Percentiles rank a stretch among this genome's conserved stretches.
phyloP scores from a whole-genome alignment of 1,284 basidiomycete species.

The Mycosarcoma mackinlayi region DNA sequence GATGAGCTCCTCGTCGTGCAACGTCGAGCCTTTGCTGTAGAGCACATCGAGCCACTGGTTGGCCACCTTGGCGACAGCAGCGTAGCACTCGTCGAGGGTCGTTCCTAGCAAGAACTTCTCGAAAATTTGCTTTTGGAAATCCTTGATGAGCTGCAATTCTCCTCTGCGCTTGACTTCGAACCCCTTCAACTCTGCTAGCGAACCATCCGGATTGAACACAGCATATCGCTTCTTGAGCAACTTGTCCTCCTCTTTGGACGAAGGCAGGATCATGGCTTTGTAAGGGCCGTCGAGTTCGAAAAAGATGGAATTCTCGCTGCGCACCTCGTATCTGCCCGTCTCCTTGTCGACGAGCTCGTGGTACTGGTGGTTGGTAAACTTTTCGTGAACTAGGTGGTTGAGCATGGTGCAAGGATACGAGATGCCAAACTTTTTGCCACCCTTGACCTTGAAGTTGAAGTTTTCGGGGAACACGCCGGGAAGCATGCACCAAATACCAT shows the following conservation, averaged over 20 bases:
- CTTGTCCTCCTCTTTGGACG: conserved; percentile 99
- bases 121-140: conserved; percentile 98
- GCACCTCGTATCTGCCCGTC: conserved; percentile 84
- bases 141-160: conserved; percentile 98
- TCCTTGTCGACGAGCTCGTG: conserved; percentile 85
- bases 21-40: conserved; percentile 83
- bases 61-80: conserved; percentile 90
- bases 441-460: conserved; percentile 90
- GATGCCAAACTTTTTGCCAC: conserved; percentile 87
- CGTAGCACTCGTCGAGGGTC: conserved; percentile 94
- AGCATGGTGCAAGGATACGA: conserved; percentile 99
- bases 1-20: conserved; percentile 91
- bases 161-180: conserved; percentile 99
- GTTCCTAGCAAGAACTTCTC: conserved; percentile 94
- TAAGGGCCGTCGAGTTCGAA: conserved; percentile 99
- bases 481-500: conserved; percentile 99
- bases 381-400: conserved; percentile 94
- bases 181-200: conserved; percentile 95
- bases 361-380: conserved; percentile 98
- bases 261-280: conserved; percentile 98
- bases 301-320: conserved; percentile 99
- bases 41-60: conserved; percentile 98
- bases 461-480: conserved; percentile 98
- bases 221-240: conserved; percentile 98
- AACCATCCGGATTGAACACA: conserved; percentile 98